Base-by-base conservation (phyloP, 164 flowering plant species). In the Cinnamomum micranthum region DNA sequence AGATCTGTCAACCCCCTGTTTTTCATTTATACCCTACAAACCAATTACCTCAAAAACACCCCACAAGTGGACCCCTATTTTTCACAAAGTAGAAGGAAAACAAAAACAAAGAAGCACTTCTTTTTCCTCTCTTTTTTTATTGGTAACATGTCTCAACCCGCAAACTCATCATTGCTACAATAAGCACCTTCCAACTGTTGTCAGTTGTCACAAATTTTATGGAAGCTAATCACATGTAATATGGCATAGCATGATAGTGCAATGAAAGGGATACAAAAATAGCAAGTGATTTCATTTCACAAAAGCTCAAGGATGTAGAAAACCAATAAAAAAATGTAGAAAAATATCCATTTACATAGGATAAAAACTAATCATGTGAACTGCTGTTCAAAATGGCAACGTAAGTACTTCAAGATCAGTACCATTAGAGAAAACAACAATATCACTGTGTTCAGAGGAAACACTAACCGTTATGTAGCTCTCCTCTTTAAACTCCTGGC, bases 401-500 rank as follows among this genome's bases (percentile, higher is more conserved):
- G 6, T 5, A 66, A 7, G 6, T 11, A 66, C 69, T 66, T 41
- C 10, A 7, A 41, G 47, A 9, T 41, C 47, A 41, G 47, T 31
- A 31, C 35, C 35, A 31, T 31, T 4, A 31, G 35, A 31, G 35
- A 31, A 31, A 52, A 52, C 59, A 52, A 17, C 59, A 52, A 52
- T 4, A 52, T 52, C 4, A 52, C 59, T 9, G 59, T 52, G 59
- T 31, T 52, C 59, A 12, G 14, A 52, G 59, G 25, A 71, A 60
- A 74, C 50, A 88, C 97, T 84, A 41, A 96, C 99, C 74, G 89
- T 94, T 73, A 91, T 71, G 81, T 92, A 96, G 73, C 75, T 80
- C 69, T 90, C 92, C 78, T 86, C 92, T 81, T 88, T 87, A 83
- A 96, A 96, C 73, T 88, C 96, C 82, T 91, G 95, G 86, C 99